phyloP scores from a whole-genome alignment of 345 rosid species.

The Salix purpurea region DNA sequence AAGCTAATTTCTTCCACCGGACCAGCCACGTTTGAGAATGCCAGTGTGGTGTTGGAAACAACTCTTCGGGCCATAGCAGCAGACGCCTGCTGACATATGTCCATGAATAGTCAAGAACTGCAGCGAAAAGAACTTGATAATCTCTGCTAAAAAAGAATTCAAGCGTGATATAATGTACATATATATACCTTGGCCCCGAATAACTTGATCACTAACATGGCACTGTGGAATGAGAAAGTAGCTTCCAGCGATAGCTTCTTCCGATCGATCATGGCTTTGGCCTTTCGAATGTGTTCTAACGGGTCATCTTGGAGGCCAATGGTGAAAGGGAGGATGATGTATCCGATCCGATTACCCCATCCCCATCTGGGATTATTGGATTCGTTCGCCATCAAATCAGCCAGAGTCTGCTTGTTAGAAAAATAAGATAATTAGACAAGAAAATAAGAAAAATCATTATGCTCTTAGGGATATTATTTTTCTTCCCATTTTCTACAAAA shows the following conservation, averaged over 20 bases:
- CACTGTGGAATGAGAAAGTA: background rate
- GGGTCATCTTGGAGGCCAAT: constrained; percentile 33
- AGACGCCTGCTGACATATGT: constrained; percentile 13
- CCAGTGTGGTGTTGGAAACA: constrained; percentile 23
- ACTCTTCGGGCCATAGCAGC: constrained; percentile 6
- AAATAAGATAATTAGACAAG: background rate
- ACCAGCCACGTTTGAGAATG: constrained; percentile 34
- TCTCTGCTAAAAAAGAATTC: background rate
- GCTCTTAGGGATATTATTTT: no score
- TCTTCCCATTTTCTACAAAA: no score
- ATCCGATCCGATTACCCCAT: constrained; percentile 43
- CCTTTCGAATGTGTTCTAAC: constrained; percentile 26
- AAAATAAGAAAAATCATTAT: no score
- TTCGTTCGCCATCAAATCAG: constrained; percentile 24
- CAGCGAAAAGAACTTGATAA: background rate
- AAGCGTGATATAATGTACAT: background rate
- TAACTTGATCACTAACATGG: background rate
- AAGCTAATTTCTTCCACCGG: constrained; percentile 36
- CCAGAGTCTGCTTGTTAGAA: constrained; percentile 19
- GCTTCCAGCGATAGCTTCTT: constrained; percentile 33
- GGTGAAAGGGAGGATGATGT: constrained; percentile 27
- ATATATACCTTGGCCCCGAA: constrained; percentile 23
- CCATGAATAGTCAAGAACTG: background rate
- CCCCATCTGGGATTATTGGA: constrained; percentile 23
- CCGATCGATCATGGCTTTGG: constrained; percentile 28